Base-by-base conservation (phyloP, 1,284 basidiomycete genomes). In the Singerocomus inundabilis region DNA sequence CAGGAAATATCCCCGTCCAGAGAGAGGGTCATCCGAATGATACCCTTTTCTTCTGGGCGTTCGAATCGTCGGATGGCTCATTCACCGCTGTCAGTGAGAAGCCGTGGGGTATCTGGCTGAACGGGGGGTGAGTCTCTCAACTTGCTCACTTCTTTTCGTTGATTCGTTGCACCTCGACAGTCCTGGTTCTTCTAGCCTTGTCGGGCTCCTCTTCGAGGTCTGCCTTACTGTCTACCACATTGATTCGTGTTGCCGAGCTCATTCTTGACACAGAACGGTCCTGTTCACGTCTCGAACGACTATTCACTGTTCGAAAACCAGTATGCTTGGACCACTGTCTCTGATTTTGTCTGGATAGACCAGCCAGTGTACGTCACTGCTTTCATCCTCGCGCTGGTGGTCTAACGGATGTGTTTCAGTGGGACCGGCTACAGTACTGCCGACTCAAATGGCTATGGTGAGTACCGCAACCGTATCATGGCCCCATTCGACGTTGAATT, bases 41-140 rank as follows among this genome's bases (percentile, higher is more conserved):
- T 70, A 73, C 8, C 65, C 84, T 15, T 80, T 87, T 71, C 70
- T 89, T 88, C 63, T 80, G 80, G 75, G 85, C 73, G 1, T 80
- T 83, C 52, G 86, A 89, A 60, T 79, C 78, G 45, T 69, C 71
- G 1, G 63, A 72, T 3, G 85, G 85, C 0, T 86, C 84, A 4
- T 68, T 88, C 39, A 84, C 82, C 1, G 57, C 63, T 5, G 54
- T 62, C 28, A 62, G 60, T 32, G 64, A 63, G 6, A 72, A 79
- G 26, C 85, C 85, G 9, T 88, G 86, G 85, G 78, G 76, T 7
- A 84, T 88, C 40, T 88, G 84, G 84, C 67, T 89, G 15, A 87
- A 87, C 55, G 85, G 85, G 64, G 85, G 85, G 76, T 84, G 65
- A 53, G 79, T 60, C 11, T 8, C 18, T 2, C 7, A 48, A 48